Base-by-base conservation (phyloP, 78 protist genomes). In the Guillardia theta region DNA sequence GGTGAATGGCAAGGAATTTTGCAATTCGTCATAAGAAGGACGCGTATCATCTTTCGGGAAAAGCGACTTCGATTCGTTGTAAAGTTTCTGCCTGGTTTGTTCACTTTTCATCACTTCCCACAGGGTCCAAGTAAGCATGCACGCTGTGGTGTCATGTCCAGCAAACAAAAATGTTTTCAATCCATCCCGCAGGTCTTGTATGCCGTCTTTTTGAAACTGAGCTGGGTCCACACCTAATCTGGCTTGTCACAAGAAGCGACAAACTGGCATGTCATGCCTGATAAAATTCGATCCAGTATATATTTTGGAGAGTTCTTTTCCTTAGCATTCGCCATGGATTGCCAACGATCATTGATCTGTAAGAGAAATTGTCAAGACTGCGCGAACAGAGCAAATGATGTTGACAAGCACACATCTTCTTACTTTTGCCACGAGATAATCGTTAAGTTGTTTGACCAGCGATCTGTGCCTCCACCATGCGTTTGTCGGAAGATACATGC, bases 81-180 rank as follows among this genome's bases (percentile, higher is more conserved):
- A 30, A 8, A 58, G 39, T 30, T 58, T 58, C 39, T 58, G 39
- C 70, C 21, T 58, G 70, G 27, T 58, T 24, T 30, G 21, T 30
- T 58, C 27, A 30, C 27, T 58, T 30, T 6, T 1, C 83, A 70
- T 70, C 45, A 70, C 12, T 24, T 70, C 83, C 83, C 83, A 70
- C 36, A 70, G 22, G 36, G 83, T 24, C 83, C 83, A 70, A 36
- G 83, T 70, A 43, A 70, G 9, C 83, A 70, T 70, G 83, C 83
- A 70, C 70, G 39, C 27, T 8, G 83, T 70, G 45, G 83, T 70
- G 83, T 70, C 83, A 43, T 70, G 83, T 70, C 83, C 83, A 15
- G 83, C 83, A 43, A 70, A 70, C 10, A 70, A 43, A 70, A 70
- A 70, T 22, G 36, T 70, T 18, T 70, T 70, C 36, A 70, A 22